phyloP scores from a whole-genome alignment of 2,329 filamentous ascomycete species.

The Venturia carpophila region DNA sequence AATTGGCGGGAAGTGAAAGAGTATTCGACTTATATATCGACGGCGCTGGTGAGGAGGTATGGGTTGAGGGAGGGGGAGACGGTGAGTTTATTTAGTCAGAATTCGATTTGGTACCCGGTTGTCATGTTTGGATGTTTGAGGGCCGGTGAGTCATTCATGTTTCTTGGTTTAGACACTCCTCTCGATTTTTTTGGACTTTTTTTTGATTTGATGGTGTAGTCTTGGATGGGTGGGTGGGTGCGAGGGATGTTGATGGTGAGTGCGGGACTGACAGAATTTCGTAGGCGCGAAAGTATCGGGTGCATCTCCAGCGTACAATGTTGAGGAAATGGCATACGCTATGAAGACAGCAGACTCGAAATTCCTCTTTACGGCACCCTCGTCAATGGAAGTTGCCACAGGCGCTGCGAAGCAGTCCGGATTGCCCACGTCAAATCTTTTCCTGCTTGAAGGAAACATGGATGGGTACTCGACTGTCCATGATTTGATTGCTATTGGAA shows the following conservation, averaged over 20 bases:
- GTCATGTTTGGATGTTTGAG: constrained; percentile 51
- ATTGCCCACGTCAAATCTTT: constrained; percentile 44
- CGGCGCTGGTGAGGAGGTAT: constrained; percentile 49
- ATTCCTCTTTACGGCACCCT: constrained; percentile 50
- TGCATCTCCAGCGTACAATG: constrained; percentile 57
- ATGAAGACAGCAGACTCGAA: constrained; percentile 50
- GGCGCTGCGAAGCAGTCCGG: constrained; percentile 49
- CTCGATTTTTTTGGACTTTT: neutral
- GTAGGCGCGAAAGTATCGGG: constrained; percentile 50
- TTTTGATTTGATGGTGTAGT: neutral
- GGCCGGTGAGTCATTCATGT: constrained; percentile 28
- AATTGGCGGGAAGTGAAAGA: constrained; percentile 51
- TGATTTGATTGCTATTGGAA: constrained; percentile 38
- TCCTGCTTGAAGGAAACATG: constrained; percentile 49
- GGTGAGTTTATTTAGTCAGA: constrained; percentile 54
- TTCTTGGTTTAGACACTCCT: too few species aligned
- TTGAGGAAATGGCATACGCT: constrained; percentile 61
- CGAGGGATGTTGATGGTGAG: too few species aligned
- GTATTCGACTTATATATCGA: constrained; percentile 52
- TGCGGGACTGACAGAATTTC: neutral
- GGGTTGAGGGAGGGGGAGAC: constrained; percentile 48
- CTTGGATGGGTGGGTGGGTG: too few species aligned
- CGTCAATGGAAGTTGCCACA: constrained; percentile 47
- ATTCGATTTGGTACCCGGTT: constrained; percentile 60
- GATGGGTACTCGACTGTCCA: constrained; percentile 44